Conservation (phyloP, 208 protist genomes). For the Zelonia costaricensis region DNA sequence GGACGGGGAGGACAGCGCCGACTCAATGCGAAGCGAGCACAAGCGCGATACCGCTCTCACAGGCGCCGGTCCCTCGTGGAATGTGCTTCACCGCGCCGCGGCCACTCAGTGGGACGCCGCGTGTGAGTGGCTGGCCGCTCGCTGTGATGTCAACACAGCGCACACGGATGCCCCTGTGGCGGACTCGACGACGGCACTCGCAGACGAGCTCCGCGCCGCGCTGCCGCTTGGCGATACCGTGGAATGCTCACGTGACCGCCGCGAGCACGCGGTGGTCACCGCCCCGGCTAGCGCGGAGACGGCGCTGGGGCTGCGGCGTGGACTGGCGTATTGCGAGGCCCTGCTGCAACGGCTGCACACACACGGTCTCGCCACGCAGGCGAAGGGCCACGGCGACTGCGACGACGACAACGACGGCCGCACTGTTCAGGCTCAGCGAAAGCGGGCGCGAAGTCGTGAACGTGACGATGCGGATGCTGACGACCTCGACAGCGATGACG, state of each 20-base stretch:
- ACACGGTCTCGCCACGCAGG: background rate
- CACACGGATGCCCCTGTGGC: background rate
- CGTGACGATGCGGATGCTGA: background rate
- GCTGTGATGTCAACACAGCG: background rate
- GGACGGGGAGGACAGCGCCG: background rate
- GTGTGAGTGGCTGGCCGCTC: background rate
- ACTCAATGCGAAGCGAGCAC: too few species aligned
- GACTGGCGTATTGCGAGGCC: constrained; percentile 15
- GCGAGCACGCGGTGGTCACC: too few species aligned
- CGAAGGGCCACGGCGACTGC: constrained; percentile 19
- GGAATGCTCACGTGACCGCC: too few species aligned
- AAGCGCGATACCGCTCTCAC: background rate
- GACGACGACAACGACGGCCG: background rate
- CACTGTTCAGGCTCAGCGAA: background rate
- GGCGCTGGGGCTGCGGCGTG: constrained; percentile 1
- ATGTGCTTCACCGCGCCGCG: background rate
- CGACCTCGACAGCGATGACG: background rate
- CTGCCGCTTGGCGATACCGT: constrained; percentile 1
- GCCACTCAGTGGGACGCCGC: constrained; percentile 3
- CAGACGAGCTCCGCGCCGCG: background rate
- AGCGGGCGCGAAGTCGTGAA: too few species aligned
- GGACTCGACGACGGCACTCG: background rate
- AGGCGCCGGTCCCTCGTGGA: background rate
- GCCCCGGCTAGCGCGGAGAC: too few species aligned
- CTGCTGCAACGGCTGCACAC: constrained; percentile 17